Evolutionary conservation across 2,329 filamentous ascomycete species (phyloP), one percentile per base, ranked within the genome.

Genomic region (Capronia epimyces): DNA sequence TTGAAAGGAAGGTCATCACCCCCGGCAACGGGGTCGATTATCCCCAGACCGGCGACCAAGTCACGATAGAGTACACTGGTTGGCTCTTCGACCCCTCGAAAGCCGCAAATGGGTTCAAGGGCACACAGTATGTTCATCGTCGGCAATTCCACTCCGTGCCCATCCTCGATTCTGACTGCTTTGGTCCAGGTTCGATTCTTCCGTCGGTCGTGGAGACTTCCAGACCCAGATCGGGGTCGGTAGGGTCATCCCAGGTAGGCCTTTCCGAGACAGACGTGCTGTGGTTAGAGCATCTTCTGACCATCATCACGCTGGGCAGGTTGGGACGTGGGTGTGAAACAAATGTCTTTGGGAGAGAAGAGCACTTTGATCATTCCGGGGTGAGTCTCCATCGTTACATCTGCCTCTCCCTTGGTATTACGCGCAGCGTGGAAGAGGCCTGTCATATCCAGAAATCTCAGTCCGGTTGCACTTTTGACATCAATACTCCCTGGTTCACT

Each of bases 321-420:
- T 62, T 94, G 81, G 89, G 89, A 89, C 65, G 83, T 95, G 72
- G 90, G 86, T 60, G 89, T 97, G 46, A 73, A 75, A 43, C 75
- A 81, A 66, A 96, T 98, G 91, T 84, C 84, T 67, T 75, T 95
- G 52, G 90, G 91, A 67, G 91, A 97, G 79, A 91, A 87, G 75
- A 84, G 89, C 47, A 87, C 81, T 45, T 77, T 98, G 59, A 85
- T 83, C 61, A 96, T 97, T 66, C 79, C 83, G 57, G 77, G 79
- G 85, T 89, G 77, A 69, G 79, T 65, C 22, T 16, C 9, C 25
- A 15, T 16, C 25, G 24, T 3, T 18, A 32, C 21, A 16, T 20
- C 32, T 25, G 2, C 29, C 41, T 21, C 27, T 2, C 3, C 13
- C 7, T 7, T 25, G 27, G n/a, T 25, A 16, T 40, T 15, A 22